phyloP scores from a whole-genome alignment of 371 early-diverging fungal genomes.

The Apophysomyces trapeziformis region DNA sequence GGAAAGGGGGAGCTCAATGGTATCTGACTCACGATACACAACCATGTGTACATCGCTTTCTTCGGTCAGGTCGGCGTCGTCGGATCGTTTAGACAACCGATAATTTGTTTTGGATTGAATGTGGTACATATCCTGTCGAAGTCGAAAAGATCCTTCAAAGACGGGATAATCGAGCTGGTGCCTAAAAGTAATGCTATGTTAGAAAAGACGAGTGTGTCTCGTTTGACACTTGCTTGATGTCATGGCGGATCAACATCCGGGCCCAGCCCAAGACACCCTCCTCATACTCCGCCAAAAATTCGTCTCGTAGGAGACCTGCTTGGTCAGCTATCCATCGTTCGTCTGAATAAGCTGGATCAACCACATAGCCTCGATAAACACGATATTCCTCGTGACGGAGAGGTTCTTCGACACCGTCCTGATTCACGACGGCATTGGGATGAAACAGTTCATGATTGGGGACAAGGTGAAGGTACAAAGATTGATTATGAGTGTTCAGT shows the following conservation, averaged over 20 bases:
- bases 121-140: slow-evolving; percentile 63
- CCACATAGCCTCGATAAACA: slow-evolving; percentile 45
- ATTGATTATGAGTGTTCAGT: slow-evolving; percentile 72
- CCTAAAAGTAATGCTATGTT: slow-evolving; percentile 15
- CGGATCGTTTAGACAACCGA: slow-evolving; percentile 56
- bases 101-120: slow-evolving; percentile 67
- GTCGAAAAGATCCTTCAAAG: slow-evolving; percentile 70
- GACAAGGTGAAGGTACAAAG: slow-evolving; percentile 73
- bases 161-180: slow-evolving; percentile 47
- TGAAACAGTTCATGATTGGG: slow-evolving; percentile 81
- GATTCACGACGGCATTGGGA: slow-evolving; percentile 60
- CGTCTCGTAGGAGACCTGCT: slow-evolving; percentile 34
- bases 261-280: slow-evolving; percentile 71
- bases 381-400: slow-evolving; percentile 37
- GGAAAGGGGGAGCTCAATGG: slow-evolving; percentile 16
- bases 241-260: slow-evolving; percentile 65
- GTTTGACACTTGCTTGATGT: slow-evolving; percentile 36
- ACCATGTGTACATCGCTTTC: slow-evolving; percentile 42
- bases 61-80: slow-evolving; percentile 54
- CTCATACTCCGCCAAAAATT: slow-evolving; percentile 33
- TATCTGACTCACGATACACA: slow-evolving; percentile 76
- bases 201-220: not conserved
- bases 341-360: slow-evolving; percentile 34
- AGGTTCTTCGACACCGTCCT: slow-evolving; percentile 24
- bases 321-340: slow-evolving; percentile 41